Base-by-base conservation (phyloP, 148 eudicot genomes). In the Rhododendron vialii region DNA sequence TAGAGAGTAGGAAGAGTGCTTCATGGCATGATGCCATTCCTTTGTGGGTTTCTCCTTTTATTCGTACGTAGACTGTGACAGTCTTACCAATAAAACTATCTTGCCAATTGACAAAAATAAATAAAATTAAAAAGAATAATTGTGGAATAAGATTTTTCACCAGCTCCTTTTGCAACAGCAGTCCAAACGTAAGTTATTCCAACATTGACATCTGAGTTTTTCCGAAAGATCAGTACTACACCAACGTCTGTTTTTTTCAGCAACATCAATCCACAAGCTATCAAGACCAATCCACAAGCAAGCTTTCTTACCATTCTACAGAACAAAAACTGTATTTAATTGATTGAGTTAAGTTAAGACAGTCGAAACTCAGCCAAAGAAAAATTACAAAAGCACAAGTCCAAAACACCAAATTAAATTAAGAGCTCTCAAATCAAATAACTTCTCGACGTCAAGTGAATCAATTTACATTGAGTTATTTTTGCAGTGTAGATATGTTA, bases 141-240 rank as follows among this genome's bases (percentile, higher is more conserved):
- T 57, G n/a, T 1, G 30, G 12, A 11, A 55, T 8, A n/a, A 28
- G 13, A 48, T 3, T 8, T 48, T 87, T 90, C 75, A 95, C 98
- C 97, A 86, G 94, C 98, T 87, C 98, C 98, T 86, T 94, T 94
- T 13, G 93, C 93, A 45, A 94, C 96, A 30, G 98, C 98, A 90
- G 74, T 90, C 71, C 90, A 81, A 84, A 95, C 86, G 86, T 89
- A 91, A 43, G 94, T 94, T 69, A 95, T 95, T 75, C 88, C 89
- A 83, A 92, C 97, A 87, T 82, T 76, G 47, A 91, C 90, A 79
- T 94, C 86, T 85, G 91, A 24, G 5, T 10, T 80, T 91, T 78
- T 86, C 84, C 86, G n/a, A 85, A 90, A 82, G 78, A 89, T 83
- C 51, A 92, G 47, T 33, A 84, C 36, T 84, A 85, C 88, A 38